These are phyloP conservation scores for Solanum pinnatisectum DNA, from an alignment of 257 asterid genomes.

Conservation along the genomic window DNA sequence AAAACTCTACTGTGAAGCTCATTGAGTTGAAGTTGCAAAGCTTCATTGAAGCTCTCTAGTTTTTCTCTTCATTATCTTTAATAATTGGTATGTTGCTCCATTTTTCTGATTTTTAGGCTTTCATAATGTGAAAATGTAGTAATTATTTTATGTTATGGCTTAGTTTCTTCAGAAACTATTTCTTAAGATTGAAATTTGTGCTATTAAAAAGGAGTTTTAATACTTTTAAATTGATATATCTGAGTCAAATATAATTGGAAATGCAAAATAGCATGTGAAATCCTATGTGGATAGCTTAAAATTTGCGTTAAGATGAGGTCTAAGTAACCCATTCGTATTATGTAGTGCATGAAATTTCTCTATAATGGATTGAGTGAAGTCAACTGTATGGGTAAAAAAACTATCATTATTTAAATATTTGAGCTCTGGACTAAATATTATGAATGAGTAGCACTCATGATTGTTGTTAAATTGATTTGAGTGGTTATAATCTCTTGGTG, in stretches of 20 bases:
- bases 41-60: not conserved
- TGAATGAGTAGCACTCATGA: not conserved
- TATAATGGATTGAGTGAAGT: not conserved
- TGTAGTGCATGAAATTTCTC: not conserved
- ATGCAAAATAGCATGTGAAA: not conserved
- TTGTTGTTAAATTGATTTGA: not conserved
- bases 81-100: not conserved
- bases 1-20: not conserved
- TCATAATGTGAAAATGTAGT: too few relatives aligned
- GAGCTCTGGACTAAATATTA: not conserved
- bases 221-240: not conserved
- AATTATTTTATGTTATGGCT: not conserved
- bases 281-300: not conserved
- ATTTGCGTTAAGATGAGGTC: not conserved
- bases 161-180: not conserved
- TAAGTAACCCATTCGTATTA: not conserved
- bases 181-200: not conserved
- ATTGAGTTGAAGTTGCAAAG: not conserved
- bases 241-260: not conserved
- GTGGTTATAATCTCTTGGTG: too few relatives aligned
- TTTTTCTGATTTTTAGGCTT: not conserved
- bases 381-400: not conserved
- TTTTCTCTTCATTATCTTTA: not conserved
- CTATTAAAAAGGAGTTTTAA: too few relatives aligned
- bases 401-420: not conserved